Evolutionary conservation across 345 rosid genomes (phyloP), one percentile per base, ranked within the genome.

Genomic region (Corymbia maculata): DNA sequence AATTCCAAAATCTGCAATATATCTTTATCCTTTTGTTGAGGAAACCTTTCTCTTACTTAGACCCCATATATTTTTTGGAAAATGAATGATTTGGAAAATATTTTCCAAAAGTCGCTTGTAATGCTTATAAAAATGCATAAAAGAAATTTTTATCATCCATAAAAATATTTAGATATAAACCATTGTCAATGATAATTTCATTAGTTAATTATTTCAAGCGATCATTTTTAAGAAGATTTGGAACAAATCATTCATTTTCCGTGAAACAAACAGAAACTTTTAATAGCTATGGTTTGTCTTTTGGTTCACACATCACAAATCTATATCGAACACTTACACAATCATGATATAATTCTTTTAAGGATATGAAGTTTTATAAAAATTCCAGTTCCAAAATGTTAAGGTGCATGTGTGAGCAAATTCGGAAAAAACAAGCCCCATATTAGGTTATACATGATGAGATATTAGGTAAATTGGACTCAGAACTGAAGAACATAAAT

Each of bases 31-130:
- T 8, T 75, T 42, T 75, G 1, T 9, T 5, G 49, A 36, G 26
- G 26, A 19, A 75, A 75, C 24, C 5, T 24, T 57, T 57, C 13
- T 75, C 82, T 42, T 13, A 75, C 26, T 17, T 75, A 9, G 2
- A 11, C 15, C 42, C 2, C 1, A 0, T 75, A 17, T 75, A 4
- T 6, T 75, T 42, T 0, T 4, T 0, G 1, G 0, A 75, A 75
- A 75, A 75, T 21, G 4, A 70, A 75, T 75, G 6, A 75, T 42
- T 75, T 19, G 2, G 42, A 75, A 75, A 42, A 19, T 6, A 3
- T 5, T 75, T 19, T 36, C 2, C 19, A 9, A 44, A 19, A 75
- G 3, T 75, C 24, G 3, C 14, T 75, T 19, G 8, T 75, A 10
- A 19, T 0, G 0, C 6, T 75, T 9, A 3, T 1, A 75, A 36